A percentile compares a stretch with the other conserved stretches of the same genome.
phyloP scores from a whole-genome alignment of 2,329 filamentous ascomycete species.

The Leptographium flavum region DNA sequence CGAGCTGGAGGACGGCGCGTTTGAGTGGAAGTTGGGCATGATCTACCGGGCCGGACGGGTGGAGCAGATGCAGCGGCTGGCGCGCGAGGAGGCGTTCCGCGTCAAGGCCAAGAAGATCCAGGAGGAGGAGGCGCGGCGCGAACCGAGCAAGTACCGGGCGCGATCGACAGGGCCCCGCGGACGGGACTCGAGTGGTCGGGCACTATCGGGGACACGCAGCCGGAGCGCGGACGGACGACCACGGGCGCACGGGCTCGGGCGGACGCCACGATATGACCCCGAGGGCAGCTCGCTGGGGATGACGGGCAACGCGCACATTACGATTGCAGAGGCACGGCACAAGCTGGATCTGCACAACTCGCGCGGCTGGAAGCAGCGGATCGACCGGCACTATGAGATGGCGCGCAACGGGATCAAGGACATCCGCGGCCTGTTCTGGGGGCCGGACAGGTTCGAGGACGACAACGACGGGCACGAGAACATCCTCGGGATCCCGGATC shows the following conservation, averaged over 20 bases:
- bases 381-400: slow-evolving; percentile 58
- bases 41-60: slow-evolving; percentile 83
- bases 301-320: slow-evolving; percentile 56
- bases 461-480: slow-evolving; percentile 72
- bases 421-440: slow-evolving; percentile 67
- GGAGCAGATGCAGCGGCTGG: slow-evolving; percentile 80
- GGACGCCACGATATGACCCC: slow-evolving; percentile 59
- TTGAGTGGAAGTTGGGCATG: slow-evolving; percentile 91
- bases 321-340: slow-evolving; percentile 61
- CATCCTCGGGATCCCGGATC: slow-evolving; percentile 71
- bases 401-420: slow-evolving; percentile 66
- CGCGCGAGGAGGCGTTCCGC: slow-evolving; percentile 77
- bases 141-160: slow-evolving; percentile 36
- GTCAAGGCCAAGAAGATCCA: slow-evolving; percentile 76
- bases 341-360: slow-evolving; percentile 70
- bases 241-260: slow-evolving; percentile 18
- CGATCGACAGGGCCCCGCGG: slow-evolving; percentile 35
- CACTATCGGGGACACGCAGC: background rate
- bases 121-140: slow-evolving; percentile 49
- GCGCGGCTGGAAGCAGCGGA: slow-evolving; percentile 82
- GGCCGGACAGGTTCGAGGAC: slow-evolving; percentile 64
- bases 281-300: slow-evolving; percentile 56
- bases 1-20: slow-evolving; percentile 88
- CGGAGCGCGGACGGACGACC: slow-evolving; percentile 37
- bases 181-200: background rate